Base-by-base conservation (phyloP, 768 basidiomycete genomes). In the Russula olivacea region DNA sequence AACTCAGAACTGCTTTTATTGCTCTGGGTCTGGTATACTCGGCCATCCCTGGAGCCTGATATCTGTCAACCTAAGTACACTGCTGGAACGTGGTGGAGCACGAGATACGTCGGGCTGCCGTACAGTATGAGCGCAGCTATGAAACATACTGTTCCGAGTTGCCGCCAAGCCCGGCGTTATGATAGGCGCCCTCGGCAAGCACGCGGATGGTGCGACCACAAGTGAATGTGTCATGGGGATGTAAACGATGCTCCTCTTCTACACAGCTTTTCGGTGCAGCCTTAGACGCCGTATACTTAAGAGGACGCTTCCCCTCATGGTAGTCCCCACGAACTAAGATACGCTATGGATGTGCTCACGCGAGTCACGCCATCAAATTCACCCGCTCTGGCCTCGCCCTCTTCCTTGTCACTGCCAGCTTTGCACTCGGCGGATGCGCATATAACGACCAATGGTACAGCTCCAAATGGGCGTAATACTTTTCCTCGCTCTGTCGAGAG, bases 401-500 rank as follows among this genome's bases (percentile, higher is more conserved):
- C 52, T 3, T 45, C 48, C 8, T 32, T 23, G 12, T 38, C 43
- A 61, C 36, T 30, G 15, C 25, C 52, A 12, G 15, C 50, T 25
- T 32, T 21, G 3, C 32, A 23, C 23, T 41, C 48, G 15, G 14
- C 7, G 41, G 38, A 58, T 17, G 34, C 36, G 17, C 5, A 48
- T 32, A 28, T 12, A 28, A 28, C 19, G 45, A 49, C 45, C 47
- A 30, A 21, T 15, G 60, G 38, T 30, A 49, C 60, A 25, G 9
- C 51, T 34, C 38, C 45, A 28, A 49, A n/a, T 23, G 55, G 38
- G 9, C 38, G 50, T 49, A 19, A 19, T 12, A 19, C 12, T 9
- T 57, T 55, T 10, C 32, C 57, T 49, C 65, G 38, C 19, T 12
- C n/a, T 9, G 32, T 19, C n/a, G 21, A 36, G 38, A 66, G 65